A percentile compares a stretch with the other conserved stretches of the same genome.
Conservation (phyloP, 2,329 filamentous ascomycete species). For the Fusarium abutilonis region DNA sequence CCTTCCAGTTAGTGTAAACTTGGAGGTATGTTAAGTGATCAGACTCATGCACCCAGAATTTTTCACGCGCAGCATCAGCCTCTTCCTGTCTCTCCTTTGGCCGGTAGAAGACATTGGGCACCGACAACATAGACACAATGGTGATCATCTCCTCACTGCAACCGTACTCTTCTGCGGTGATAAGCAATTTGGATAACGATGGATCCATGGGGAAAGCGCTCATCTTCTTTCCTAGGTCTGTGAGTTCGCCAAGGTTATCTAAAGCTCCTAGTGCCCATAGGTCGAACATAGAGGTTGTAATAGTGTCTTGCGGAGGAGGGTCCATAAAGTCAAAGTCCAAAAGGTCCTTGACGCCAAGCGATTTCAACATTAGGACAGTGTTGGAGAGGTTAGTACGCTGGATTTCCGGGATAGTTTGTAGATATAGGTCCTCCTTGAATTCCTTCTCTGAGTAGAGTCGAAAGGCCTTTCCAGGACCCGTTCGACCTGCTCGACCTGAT, state of each 20-base stretch:
- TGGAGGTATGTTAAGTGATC: slow-evolving; percentile 96
- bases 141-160: slow-evolving; percentile 99
- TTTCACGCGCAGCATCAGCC: slow-evolving; percentile 92
- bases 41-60: slow-evolving; percentile 98
- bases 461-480: slow-evolving; percentile 94
- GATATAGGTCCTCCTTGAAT: slow-evolving; percentile 94
- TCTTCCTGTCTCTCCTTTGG: slow-evolving; percentile 97
- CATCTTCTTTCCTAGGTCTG: slow-evolving; percentile 88
- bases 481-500: slow-evolving; percentile 91
- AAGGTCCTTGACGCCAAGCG: slow-evolving; percentile 90
- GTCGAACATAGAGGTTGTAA: slow-evolving; percentile 96
- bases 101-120: slow-evolving; percentile 95
- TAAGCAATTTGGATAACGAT: slow-evolving; percentile 91
- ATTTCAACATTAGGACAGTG: slow-evolving; percentile 93
- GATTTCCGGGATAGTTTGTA: slow-evolving; percentile 97
- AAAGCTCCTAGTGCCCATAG: slow-evolving; percentile 95
- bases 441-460: slow-evolving; percentile 94
- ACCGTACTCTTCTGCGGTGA: slow-evolving; percentile 87
- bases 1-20: slow-evolving; percentile 94
- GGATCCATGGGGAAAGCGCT: slow-evolving; percentile 99
- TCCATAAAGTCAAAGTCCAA: slow-evolving; percentile 99
- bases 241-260: slow-evolving; percentile 93
- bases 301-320: slow-evolving; percentile 95
- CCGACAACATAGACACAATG: slow-evolving; percentile 97
- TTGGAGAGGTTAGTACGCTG: slow-evolving; percentile 96